Conservation (phyloP, 1,284 basidiomycete species). For the Rugosomyces carneus region DNA sequence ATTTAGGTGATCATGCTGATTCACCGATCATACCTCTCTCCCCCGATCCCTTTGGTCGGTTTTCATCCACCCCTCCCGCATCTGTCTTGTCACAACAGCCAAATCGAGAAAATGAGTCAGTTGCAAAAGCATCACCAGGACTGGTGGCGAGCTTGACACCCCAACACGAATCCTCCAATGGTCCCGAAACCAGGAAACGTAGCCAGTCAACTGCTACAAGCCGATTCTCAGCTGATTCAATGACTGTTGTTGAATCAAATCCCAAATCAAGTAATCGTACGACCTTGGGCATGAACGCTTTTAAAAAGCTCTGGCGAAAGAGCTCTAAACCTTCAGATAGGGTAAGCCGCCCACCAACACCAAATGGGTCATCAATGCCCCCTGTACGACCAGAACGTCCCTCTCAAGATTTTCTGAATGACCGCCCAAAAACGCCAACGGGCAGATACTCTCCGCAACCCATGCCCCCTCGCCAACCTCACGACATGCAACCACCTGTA, state of each 20-base stretch:
- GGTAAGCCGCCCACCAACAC: conserved; percentile 23
- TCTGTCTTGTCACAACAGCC: conserved; percentile 26
- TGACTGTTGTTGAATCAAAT: conserved; percentile 36
- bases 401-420: conserved; percentile 32
- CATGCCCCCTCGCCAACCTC: conserved; percentile 17
- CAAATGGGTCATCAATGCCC: conserved; percentile 19
- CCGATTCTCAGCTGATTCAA: conserved; percentile 70
- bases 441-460: conserved; percentile 24
- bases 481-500: conserved; percentile 17
- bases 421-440: conserved; percentile 26
- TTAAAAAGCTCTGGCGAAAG: conserved; percentile 71
- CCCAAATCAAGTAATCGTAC: conserved; percentile 20
- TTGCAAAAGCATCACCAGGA: conserved; percentile 13
- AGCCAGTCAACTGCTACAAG: conserved; percentile 35
- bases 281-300: conserved; percentile 57
- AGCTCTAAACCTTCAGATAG: conserved; percentile 43
- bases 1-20: conserved; percentile 16
- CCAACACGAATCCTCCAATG: background rate
- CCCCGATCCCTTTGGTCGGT: conserved; percentile 73
- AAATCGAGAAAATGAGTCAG: too few species aligned
- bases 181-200: conserved; percentile 9
- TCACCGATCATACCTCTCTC: conserved; percentile 64
- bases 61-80: conserved; percentile 44
- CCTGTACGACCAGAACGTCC: conserved; percentile 32
- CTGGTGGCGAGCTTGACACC: conserved; percentile 4